A percentile compares a stretch with the other conserved stretches of the same genome.
Evolutionary conservation across 176 grass and related monocot genomes (phyloP).

Genomic region (Ensete glaucum): DNA sequence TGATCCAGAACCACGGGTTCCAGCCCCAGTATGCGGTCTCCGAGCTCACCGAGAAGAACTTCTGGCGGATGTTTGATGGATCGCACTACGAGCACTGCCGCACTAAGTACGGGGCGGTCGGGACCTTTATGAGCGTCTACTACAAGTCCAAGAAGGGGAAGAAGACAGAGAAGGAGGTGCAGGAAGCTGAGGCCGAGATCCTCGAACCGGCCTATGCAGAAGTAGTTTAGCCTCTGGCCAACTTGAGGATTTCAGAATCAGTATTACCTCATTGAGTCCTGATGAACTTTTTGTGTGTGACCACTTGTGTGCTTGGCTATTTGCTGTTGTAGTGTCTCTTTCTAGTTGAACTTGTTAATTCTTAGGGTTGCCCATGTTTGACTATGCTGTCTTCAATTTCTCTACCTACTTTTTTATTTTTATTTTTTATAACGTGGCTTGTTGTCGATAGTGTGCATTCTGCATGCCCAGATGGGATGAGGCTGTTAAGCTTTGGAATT

Average conservation of each 20-base stretch:
- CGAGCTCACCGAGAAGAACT: constrained; percentile 90
- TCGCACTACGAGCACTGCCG: constrained; percentile 86
- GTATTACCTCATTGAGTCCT: not conserved
- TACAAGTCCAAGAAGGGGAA: constrained; percentile 96
- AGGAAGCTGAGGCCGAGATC: constrained; percentile 84
- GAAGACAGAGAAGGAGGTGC: constrained; percentile 99
- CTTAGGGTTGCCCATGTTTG: not conserved
- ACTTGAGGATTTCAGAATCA: not conserved
- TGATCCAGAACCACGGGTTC: constrained; percentile 91
- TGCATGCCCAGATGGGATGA: too few relatives aligned
- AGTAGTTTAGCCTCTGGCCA: not conserved
- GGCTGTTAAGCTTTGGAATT: too few relatives aligned
- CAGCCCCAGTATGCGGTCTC: constrained; percentile 93
- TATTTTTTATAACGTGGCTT: too few relatives aligned
- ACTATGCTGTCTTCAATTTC: not conserved
- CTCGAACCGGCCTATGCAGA: constrained; percentile 65
- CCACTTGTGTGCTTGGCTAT: not conserved
- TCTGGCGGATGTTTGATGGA: constrained; percentile 94
- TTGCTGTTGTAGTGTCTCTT: not conserved
- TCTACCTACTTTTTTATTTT: too few relatives aligned
- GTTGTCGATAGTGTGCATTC: too few relatives aligned
- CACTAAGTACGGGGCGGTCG: constrained; percentile 53
- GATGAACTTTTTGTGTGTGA: not conserved
- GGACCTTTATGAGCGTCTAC: constrained; percentile 95
- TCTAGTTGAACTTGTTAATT: not conserved